Evolutionary conservation across 2,329 filamentous ascomycete species (phyloP).

Genomic region (Exophiala sideris): DNA sequence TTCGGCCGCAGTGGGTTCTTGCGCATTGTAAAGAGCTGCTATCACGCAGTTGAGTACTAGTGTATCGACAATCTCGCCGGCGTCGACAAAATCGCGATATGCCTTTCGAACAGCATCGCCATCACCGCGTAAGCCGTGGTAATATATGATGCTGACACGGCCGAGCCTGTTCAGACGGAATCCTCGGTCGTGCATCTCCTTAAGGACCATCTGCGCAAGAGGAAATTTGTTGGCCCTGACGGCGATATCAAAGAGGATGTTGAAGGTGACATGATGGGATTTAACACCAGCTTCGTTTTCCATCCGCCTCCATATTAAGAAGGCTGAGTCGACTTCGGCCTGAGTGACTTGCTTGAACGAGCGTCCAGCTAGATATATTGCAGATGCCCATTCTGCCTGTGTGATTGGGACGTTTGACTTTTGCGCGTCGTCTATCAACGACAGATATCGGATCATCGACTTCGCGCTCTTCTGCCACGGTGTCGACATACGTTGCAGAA

Average conservation of each 20-base stretch:
- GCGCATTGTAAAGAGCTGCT: conserved; percentile 68
- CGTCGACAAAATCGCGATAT: conserved; percentile 78
- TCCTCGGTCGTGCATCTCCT: conserved; percentile 71
- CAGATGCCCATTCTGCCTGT: conserved; percentile 74
- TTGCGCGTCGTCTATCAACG: conserved; percentile 79
- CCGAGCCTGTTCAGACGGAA: conserved; percentile 73
- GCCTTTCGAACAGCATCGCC: conserved; percentile 69
- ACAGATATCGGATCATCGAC: conserved; percentile 78
- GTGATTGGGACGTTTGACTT: conserved; percentile 66
- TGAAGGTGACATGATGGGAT: conserved; percentile 80
- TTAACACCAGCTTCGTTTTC: conserved; percentile 65
- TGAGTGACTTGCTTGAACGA: conserved; percentile 58
- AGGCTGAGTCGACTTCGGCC: conserved; percentile 62
- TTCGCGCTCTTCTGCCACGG: conserved; percentile 54
- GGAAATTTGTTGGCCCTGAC: conserved; percentile 79
- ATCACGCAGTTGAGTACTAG: conserved; percentile 84
- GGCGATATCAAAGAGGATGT: conserved; percentile 85
- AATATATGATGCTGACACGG: conserved; percentile 77
- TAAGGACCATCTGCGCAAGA: conserved; percentile 78
- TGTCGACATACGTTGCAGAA: conserved; percentile 67
- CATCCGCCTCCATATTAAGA: conserved; percentile 87
- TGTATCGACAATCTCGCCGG: conserved; percentile 84
- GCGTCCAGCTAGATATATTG: conserved; percentile 73
- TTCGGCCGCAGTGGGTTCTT: conserved; percentile 73
- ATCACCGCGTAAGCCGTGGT: conserved; percentile 72